These are phyloP conservation scores for Umbilicus rupestris DNA, from an alignment of 164 flowering plant genomes.

Conservation along the genomic window DNA sequence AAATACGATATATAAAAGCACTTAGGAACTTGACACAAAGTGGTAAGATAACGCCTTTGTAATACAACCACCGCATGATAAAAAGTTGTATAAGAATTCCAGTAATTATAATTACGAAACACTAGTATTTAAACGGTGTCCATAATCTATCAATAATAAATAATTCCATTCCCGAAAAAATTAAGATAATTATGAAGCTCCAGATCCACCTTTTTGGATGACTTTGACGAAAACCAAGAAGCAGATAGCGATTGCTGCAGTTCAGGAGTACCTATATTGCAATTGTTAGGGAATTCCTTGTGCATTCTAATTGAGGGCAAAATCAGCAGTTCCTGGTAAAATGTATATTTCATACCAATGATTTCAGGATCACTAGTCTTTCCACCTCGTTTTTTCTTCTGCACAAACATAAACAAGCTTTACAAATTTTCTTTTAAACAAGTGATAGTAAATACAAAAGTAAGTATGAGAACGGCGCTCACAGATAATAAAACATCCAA, in stretches of 20 bases:
- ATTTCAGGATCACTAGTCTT: conserved; percentile 35
- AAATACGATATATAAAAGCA: not conserved
- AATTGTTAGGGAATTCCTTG: conserved; percentile 11
- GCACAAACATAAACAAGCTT: conserved; percentile 8
- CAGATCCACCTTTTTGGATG: conserved; percentile 56
- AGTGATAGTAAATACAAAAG: not conserved
- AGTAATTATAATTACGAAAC: no score
- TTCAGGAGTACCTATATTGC: conserved; percentile 26
- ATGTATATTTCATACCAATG: conserved; percentile 30
- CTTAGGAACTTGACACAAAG: not conserved
- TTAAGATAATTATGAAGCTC: not conserved
- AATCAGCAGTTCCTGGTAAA: not conserved
- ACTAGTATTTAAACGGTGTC: not conserved
- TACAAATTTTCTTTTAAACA: not conserved
- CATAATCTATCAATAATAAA: no score
- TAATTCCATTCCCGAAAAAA: not conserved
- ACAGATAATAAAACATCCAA: conserved; percentile 63
- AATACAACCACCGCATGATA: not conserved
- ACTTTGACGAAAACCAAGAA: conserved; percentile 74
- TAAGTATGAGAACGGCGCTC: conserved; percentile 18
- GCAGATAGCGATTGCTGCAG: conserved; percentile 41
- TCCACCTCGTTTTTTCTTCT: conserved; percentile 47
- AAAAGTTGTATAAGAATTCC: not conserved
- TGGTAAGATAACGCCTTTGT: not conserved
- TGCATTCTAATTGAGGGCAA: not conserved